Base-by-base conservation (phyloP, 208 protist species). In the Phytomonas francai region DNA sequence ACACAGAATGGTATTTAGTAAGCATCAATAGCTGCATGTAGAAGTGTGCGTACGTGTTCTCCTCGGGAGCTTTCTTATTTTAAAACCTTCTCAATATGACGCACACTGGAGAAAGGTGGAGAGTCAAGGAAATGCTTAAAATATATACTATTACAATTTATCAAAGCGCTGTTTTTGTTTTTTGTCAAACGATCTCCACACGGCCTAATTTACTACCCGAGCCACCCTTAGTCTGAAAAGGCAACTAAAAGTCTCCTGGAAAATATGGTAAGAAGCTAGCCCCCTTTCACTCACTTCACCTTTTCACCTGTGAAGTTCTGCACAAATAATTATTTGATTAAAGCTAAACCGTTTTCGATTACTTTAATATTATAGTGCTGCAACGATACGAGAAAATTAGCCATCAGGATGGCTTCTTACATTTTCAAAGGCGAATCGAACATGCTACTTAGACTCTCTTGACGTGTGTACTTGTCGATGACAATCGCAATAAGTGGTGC, bases 401-500 rank as follows among this genome's bases (percentile, higher is more conserved):
- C 19, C 19, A 54, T 54, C 19, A 9, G 19, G 16, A 54, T 22
- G 19, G 19, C 19, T 54, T 19, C 45, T 54, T 25, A 54, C 16
- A 54, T 54, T 54, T 5, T 71, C 45, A 84, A 61, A 6, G 79
- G 73, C 28, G 73, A 66, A 11, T 56, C 59, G 69, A 95, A 93
- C 36, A 95, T 72, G 12, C 79, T 75, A 56, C 76, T 87, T 39
- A 95, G 75, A 57, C 87, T 92, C 61, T 87, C 76, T 54, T 89
- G 85, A 22, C 76, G 74, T 31, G 77, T 68, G 72, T 93, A 89
- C 72, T 85, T 85, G 62, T 84, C 68, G 12, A 95, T 77, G 11
- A 89, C 90, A 19, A 79, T 79, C 19, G 91, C 91, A n/a, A 97
- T 63, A 22, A 97, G 82, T 19, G 87, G 91, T 0, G 93, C 93